phyloP scores from a whole-genome alignment of 441 rosid genomes.

The Jatropha podagrica region DNA sequence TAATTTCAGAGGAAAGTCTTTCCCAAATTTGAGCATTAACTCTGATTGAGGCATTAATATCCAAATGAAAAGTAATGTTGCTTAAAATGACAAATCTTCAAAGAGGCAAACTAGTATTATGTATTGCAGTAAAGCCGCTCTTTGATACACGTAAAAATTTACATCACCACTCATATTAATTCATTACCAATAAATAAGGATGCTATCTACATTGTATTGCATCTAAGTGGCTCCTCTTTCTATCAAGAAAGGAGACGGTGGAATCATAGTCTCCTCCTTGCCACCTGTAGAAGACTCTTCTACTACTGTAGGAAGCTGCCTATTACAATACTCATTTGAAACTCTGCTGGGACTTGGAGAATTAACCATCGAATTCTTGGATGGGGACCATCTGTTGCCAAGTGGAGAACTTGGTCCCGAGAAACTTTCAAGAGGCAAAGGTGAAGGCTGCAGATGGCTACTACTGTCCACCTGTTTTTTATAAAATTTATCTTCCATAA shows the following conservation, averaged over 20 bases:
- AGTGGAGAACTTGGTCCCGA: slow-evolving; percentile 38
- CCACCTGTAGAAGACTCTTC: slow-evolving; percentile 37
- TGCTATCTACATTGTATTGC: slow-evolving; percentile 6
- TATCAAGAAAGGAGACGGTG: slow-evolving; percentile 62
- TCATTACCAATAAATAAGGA: slow-evolving; percentile 8
- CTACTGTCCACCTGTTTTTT: slow-evolving; percentile 29
- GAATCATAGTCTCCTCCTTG: slow-evolving; percentile 54
- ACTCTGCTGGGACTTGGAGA: slow-evolving; percentile 51
- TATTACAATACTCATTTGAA: slow-evolving; percentile 37
- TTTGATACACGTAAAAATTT: slow-evolving; percentile 18
- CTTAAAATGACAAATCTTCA: background rate
- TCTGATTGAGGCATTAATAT: background rate
- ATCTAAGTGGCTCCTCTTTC: slow-evolving; percentile 42
- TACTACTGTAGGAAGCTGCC: slow-evolving; percentile 42
- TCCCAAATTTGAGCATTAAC: background rate
- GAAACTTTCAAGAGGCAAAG: slow-evolving; percentile 49
- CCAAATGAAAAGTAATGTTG: background rate
- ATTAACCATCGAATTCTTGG: slow-evolving; percentile 25
- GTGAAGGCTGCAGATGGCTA: slow-evolving; percentile 29
- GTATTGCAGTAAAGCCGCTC: slow-evolving; percentile 10
- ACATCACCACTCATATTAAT: slow-evolving; percentile 2
- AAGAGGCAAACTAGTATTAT: background rate
- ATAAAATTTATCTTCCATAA: slow-evolving; percentile 61
- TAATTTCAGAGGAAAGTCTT: background rate
- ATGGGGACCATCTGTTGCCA: slow-evolving; percentile 38